Conservation (phyloP, 805 yeast genomes). For the Candida corydali region DNA sequence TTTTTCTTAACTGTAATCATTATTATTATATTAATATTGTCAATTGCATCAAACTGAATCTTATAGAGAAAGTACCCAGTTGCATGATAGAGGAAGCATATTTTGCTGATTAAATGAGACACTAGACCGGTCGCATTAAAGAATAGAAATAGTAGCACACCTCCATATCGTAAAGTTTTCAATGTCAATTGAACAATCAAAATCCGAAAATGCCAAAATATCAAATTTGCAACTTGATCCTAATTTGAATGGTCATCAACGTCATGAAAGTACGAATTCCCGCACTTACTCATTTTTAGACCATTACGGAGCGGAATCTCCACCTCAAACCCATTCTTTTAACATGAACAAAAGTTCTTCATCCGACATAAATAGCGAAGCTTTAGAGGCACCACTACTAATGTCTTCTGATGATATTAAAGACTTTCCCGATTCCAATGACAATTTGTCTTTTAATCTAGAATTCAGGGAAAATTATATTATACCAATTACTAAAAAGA, state of each 20-base stretch:
- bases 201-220: not conserved
- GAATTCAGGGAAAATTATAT: conserved; percentile 5
- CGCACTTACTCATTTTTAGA: conserved; percentile 35
- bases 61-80: too few relatives aligned
- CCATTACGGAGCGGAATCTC: conserved; percentile 21
- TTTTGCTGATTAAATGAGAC: too few relatives aligned
- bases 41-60: too few relatives aligned
- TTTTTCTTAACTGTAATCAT: too few relatives aligned
- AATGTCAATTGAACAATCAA: not conserved
- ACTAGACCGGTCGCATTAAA: too few relatives aligned
- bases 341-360: not conserved
- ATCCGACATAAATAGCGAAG: conserved; percentile 5
- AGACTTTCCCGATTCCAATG: conserved; percentile 5
- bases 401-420: conserved; percentile 8
- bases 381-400: conserved; percentile 2
- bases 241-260: conserved; percentile 16
- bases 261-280: conserved; percentile 29
- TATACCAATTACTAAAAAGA: conserved; percentile 1
- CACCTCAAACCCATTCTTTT: not conserved
- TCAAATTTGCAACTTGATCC: conserved; percentile 2
- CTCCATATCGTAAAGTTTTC: too few relatives aligned
- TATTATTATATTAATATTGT: too few relatives aligned
- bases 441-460: not conserved
- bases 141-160: too few relatives aligned
- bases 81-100: too few relatives aligned